Evolutionary conservation across 2,329 filamentous ascomycete genomes (phyloP).

Genomic region (Teratosphaeria nubilosa): DNA sequence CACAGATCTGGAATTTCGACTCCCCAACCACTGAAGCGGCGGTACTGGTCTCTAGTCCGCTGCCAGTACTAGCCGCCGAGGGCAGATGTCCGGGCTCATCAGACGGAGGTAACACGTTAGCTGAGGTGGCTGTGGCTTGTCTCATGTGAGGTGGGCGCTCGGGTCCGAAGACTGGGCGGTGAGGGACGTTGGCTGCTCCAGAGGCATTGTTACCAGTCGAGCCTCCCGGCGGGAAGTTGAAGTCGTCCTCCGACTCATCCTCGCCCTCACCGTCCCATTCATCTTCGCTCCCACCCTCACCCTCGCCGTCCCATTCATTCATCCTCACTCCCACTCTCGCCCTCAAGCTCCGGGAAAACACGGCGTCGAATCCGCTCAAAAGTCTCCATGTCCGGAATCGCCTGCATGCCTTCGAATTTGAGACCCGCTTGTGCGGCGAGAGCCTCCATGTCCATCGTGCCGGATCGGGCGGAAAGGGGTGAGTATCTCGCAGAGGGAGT

Average conservation of each 20-base stretch:
- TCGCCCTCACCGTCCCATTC: background rate
- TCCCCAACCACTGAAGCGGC: background rate
- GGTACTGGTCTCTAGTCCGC: background rate
- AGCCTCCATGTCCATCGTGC: no score
- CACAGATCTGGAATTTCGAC: background rate
- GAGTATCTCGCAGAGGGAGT: no score
- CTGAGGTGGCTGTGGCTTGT: no score
- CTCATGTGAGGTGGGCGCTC: background rate
- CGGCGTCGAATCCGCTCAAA: background rate
- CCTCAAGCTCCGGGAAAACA: background rate
- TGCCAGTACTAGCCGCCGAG: background rate
- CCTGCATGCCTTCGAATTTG: no score
- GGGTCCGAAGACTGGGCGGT: background rate
- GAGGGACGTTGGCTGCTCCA: background rate
- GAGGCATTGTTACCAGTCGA: background rate
- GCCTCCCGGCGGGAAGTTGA: background rate
- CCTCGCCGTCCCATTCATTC: no score
- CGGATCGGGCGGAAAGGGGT: no score
- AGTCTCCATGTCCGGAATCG: constrained; percentile 26
- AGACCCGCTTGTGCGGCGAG: no score
- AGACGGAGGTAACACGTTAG: background rate
- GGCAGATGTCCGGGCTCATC: background rate
- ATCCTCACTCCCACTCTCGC: no score
- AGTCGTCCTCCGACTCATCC: background rate
- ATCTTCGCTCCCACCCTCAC: no score